Evolutionary conservation across 805 yeast genomes (phyloP), one percentile per base, ranked within the genome.

Genomic region (Starmera dryadoides): DNA sequence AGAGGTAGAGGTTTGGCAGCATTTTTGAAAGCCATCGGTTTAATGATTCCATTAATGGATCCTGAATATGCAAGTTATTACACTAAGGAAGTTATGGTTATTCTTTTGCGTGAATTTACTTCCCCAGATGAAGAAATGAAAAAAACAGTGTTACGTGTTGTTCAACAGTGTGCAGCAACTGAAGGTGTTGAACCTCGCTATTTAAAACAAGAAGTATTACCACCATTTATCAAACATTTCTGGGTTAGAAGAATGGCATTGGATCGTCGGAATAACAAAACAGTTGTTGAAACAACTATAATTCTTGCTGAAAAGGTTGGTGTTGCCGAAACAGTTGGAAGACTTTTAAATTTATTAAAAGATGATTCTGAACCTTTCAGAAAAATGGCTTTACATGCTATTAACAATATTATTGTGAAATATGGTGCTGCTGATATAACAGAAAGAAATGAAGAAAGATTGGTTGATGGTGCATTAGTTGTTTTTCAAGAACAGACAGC

Each of bases 91-190:
- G 71, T 88, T 3, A 73, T 88, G 69, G 63, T 63, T 16, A 71
- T 87, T 21, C 63, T 88, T 5, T 51, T 76, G 3, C 66, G 93
- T 39, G 95, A 89, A 58, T 85, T 87, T 49, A 58, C 65, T 28
- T 76, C 94, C 1, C 88, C 93, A 0, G 96, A 87, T 53, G 95
- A 85, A 44, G 96, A 88, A 36, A 84, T 89, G 91, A 78, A 77
- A 50, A 73, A 73, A 42, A 73, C 88, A 0, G 82, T 89, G 3
- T 58, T 93, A 42, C 64, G 70, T 23, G 85, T 86, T 7, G 63
- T 89, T 23, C 80, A 73, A 39, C 79, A 74, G 43, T 76, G 93
- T 48, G 77, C 86, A 12, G 59, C 74, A 1, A 67, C 84, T 1
- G 79, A 74, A 11, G 76, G 77, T 11, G 68, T 86, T 12, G 69